phyloP scores from a whole-genome alignment of 2,329 filamentous ascomycete genomes.

The Cercospora nicotianae region DNA sequence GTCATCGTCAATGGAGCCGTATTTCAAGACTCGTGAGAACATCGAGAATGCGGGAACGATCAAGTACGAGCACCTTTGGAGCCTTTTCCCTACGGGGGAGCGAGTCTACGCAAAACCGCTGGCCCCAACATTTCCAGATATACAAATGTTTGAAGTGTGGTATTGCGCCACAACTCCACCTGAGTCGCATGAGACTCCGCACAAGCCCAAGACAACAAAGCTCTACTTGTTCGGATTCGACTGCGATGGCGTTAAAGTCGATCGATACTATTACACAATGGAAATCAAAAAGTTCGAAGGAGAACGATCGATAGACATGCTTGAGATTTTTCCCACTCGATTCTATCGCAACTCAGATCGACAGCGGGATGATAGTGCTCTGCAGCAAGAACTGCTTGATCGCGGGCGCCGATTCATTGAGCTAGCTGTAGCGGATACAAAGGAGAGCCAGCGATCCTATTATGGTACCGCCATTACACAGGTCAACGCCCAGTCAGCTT shows the following conservation, averaged over 20 bases:
- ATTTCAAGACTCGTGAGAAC: background rate
- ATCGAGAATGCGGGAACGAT: background rate
- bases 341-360: background rate
- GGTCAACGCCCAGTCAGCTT: background rate
- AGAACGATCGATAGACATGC: background rate
- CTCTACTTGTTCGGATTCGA: background rate
- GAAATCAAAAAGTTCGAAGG: background rate
- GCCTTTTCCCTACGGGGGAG: background rate
- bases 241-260: background rate
- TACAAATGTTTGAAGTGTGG: background rate
- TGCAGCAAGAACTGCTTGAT: background rate
- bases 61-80: background rate
- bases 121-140: background rate
- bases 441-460: constrained; percentile 1
- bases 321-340: background rate
- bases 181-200: background rate
- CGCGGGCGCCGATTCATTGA: background rate
- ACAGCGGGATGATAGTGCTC: background rate
- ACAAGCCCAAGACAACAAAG: background rate
- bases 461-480: background rate
- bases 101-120: background rate
- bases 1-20: background rate
- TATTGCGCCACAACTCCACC: background rate
- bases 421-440: background rate
- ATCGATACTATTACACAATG: background rate